Base-by-base conservation (phyloP, 2,329 filamentous ascomycete genomes). In the Microcyclosporella mali region DNA sequence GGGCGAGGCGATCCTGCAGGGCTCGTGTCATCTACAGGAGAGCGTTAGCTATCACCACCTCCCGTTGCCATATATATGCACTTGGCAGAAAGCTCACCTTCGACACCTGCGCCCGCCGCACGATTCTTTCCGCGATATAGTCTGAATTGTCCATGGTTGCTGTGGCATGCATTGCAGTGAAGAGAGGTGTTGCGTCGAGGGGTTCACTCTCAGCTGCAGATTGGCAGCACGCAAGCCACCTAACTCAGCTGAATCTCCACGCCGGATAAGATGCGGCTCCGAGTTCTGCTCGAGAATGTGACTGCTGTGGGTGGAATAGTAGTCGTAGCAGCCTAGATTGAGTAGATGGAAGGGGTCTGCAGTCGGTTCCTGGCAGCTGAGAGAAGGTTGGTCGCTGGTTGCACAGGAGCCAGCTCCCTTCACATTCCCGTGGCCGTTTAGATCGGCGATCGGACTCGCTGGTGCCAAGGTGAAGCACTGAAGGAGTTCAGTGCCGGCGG, bases 1-100 rank as follows among this genome's bases (percentile, higher is more conserved):
- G 80, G 46, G 92, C 90, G 47, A 98, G 81, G 51, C 90, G 87
- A 71, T 94, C 88, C 70, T 97, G 88, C 42, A 98, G 75, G 60
- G 85, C 85, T 64, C 90, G 78, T 57, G 89, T 92, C 72, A 98
- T 94, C 92, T 97, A 58, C 28, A 34, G 28, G 14, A 35, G 49
- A 63, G 47, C 61, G 55, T 42, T 29, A 52, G 40, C 45, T 38
- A 50, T 18, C 29, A 15, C n/a, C 4, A 4, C 27, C 33, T 8
- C 11, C 18, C 12, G 15, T 30, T 25, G 15, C 30, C 29, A 38
- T 36, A 21, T 36, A 19, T 35, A 41, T 36, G 17, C 10, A 28
- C 11, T 2, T 25, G 10, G 31, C 29, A 9, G 21, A 25, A 29
- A 40, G 40, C 59, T 46, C 43, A 65, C 63, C 61, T 65, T 65